Percentiles rank a stretch among this genome's conserved stretches.
Evolutionary conservation across 2,329 filamentous ascomycete species (phyloP).

Genomic region (Fusarium duplospermum): DNA sequence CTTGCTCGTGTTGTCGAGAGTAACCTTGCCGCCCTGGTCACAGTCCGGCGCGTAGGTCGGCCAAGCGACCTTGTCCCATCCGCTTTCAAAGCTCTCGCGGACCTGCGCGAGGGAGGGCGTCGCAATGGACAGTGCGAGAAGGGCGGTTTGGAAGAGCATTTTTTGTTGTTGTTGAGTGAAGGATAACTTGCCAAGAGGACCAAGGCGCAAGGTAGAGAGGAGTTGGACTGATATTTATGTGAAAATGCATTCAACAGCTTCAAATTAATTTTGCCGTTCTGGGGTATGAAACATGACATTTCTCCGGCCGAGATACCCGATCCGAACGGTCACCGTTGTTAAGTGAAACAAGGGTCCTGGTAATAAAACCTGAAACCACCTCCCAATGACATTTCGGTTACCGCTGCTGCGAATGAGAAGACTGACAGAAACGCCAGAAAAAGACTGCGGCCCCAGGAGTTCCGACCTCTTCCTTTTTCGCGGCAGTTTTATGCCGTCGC

Average conservation of each 20-base stretch:
- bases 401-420: not conserved
- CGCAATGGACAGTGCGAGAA: conserved; percentile 58
- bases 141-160: conserved; percentile 53
- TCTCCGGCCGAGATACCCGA: conserved; percentile 22
- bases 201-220: conserved; percentile 3
- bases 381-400: not conserved
- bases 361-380: conserved; percentile 1
- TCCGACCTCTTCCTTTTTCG: not conserved
- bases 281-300: conserved; percentile 33
- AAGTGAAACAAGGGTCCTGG: not conserved
- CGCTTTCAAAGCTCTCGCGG: conserved; percentile 67
- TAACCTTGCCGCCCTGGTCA: conserved; percentile 68
- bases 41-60: conserved; percentile 69
- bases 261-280: conserved; percentile 23
- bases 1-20: conserved; percentile 63
- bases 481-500: not conserved
- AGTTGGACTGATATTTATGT: conserved; percentile 10
- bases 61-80: conserved; percentile 69
- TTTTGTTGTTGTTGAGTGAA: conserved; percentile 3
- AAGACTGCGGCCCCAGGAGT: not conserved
- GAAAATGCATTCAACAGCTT: not conserved
- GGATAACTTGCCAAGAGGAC: conserved; percentile 3
- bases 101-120: conserved; percentile 64
- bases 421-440: not conserved
- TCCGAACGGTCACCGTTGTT: no score